Percentiles rank a stretch among this genome's conserved stretches.
phyloP scores from a whole-genome alignment of 108 stramenopile species.

The Skeletonema costatum region DNA sequence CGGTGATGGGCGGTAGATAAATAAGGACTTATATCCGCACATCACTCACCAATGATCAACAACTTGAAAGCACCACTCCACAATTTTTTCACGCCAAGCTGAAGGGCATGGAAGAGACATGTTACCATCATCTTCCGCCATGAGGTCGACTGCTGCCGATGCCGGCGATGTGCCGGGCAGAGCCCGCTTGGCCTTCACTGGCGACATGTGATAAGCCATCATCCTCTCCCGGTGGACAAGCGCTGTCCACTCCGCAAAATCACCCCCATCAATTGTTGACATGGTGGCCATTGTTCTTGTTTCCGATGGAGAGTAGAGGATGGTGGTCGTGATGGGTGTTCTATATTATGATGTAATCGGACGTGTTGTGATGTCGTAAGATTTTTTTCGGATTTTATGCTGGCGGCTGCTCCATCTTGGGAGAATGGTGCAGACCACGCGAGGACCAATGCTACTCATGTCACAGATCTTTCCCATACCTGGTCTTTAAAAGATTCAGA shows the following conservation, averaged over 20 bases:
- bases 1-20: not conserved
- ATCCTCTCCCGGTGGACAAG: constrained; percentile 2
- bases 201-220: not conserved
- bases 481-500: no score
- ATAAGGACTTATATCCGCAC: not conserved
- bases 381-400: no score
- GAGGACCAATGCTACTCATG: no score
- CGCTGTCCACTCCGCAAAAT: not conserved
- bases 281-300: not conserved
- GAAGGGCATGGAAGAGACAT: not conserved
- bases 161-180: not conserved
- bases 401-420: no score
- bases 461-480: no score
- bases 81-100: constrained; percentile 16
- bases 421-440: no score
- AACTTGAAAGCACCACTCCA: constrained; percentile 18
- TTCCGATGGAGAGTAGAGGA: not conserved
- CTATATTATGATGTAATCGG: not conserved
- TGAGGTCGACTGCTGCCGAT: not conserved
- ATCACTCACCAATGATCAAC: constrained; percentile 4
- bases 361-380: no score
- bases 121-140: not conserved
- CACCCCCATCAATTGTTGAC: not conserved
- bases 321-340: not conserved
- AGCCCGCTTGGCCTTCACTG: not conserved